Conservation (phyloP, 2,329 filamentous ascomycete genomes). For the Xylariaceae sp. region DNA sequence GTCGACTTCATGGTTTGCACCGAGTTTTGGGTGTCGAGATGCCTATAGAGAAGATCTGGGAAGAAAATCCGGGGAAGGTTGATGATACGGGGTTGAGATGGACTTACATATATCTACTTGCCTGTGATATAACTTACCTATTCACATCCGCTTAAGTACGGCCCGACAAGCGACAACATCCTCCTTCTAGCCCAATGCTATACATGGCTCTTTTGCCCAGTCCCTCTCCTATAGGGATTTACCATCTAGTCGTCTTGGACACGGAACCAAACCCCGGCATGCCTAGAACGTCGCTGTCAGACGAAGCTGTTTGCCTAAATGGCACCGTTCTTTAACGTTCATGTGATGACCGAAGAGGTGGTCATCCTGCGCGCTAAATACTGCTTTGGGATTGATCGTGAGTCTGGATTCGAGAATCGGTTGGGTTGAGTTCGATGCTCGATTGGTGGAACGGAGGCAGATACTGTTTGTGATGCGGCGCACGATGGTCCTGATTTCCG, state of each 20-base stretch:
- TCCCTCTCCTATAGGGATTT: background rate
- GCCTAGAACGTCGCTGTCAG: background rate
- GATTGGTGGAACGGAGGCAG: too few species aligned
- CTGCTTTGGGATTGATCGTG: too few species aligned
- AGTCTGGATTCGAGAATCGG: too few species aligned
- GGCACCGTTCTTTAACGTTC: slow-evolving; percentile 1
- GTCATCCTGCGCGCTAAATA: slow-evolving; percentile 9
- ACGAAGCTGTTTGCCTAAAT: background rate
- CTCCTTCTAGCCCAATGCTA: background rate
- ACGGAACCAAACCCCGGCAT: slow-evolving; percentile 14
- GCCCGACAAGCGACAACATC: too few species aligned
- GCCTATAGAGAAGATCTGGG: too few species aligned
- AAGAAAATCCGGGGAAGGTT: too few species aligned
- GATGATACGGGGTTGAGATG: too few species aligned
- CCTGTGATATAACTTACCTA: too few species aligned
- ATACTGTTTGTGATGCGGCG: slow-evolving; percentile 21
- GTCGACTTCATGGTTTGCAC: slow-evolving; percentile 40
- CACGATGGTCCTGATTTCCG: slow-evolving; percentile 25
- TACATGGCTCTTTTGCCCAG: background rate
- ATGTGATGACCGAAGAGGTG: slow-evolving; percentile 13
- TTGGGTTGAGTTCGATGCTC: background rate
- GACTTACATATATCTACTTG: too few species aligned
- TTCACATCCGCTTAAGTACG: too few species aligned
- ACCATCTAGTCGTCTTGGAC: background rate
- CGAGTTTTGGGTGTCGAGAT: too few species aligned